phyloP scores from a whole-genome alignment of 2,329 filamentous ascomycete species.

The Fusarium clavum region DNA sequence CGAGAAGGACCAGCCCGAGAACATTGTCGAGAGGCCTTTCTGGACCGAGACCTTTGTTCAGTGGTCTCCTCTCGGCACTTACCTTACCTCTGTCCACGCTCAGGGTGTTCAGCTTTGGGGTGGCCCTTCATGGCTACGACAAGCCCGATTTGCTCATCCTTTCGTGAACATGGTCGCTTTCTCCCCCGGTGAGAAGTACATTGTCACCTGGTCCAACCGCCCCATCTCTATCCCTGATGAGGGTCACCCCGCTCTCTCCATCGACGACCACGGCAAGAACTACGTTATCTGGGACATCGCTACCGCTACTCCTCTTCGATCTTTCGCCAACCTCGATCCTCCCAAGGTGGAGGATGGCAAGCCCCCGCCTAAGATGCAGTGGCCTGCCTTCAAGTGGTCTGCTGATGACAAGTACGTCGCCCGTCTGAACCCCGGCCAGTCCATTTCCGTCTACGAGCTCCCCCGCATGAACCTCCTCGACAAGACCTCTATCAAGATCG shows the following conservation, averaged over 20 bases:
- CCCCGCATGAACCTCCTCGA: slow-evolving; percentile 90
- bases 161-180: slow-evolving; percentile 97
- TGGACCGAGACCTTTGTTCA: slow-evolving; percentile 99
- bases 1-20: slow-evolving; percentile 89
- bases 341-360: slow-evolving; percentile 72
- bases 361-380: slow-evolving; percentile 85
- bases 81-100: slow-evolving; percentile 91
- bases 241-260: slow-evolving; percentile 82
- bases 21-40: slow-evolving; percentile 89
- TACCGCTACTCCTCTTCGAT: slow-evolving; percentile 88
- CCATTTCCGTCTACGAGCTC: slow-evolving; percentile 91
- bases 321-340: slow-evolving; percentile 90
- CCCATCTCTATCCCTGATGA: slow-evolving; percentile 92
- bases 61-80: slow-evolving; percentile 97
- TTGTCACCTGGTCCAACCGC: slow-evolving; percentile 96
- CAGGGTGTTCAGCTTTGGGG: slow-evolving; percentile 99
- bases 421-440: slow-evolving; percentile 85
- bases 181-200: slow-evolving; percentile 90
- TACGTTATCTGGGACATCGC: slow-evolving; percentile 99
- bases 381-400: slow-evolving; percentile 99
- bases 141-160: slow-evolving; percentile 93
- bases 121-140: slow-evolving; percentile 86
- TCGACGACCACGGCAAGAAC: slow-evolving; percentile 98
- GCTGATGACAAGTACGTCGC: slow-evolving; percentile 97
- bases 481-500: slow-evolving; percentile 94